Evolutionary conservation across 768 basidiomycete species (phyloP).

Genomic region (Rhizopogon rudus): DNA sequence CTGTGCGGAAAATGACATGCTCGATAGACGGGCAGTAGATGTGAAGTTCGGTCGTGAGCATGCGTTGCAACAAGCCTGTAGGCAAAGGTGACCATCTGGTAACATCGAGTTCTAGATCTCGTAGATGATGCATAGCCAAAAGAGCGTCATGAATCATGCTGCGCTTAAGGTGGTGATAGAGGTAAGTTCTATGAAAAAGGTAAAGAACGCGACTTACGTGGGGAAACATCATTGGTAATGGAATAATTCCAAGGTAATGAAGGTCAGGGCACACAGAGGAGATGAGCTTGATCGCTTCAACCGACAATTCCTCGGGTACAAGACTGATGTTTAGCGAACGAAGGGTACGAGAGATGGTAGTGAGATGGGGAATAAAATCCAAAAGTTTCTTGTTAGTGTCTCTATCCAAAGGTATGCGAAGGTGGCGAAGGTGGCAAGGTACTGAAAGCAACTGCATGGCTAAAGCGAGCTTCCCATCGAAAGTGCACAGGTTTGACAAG

Average conservation of each 20-base stretch:
- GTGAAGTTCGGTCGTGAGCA: constrained; percentile 34
- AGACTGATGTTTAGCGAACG: constrained; percentile 32
- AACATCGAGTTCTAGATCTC: constrained; percentile 33
- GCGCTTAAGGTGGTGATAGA: constrained; percentile 15
- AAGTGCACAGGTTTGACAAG: constrained; percentile 36
- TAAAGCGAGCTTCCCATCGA: constrained; percentile 42
- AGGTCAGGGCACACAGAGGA: constrained; percentile 29
- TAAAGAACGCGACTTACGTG: constrained; percentile 27
- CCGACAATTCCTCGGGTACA: constrained; percentile 27
- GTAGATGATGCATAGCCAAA: constrained; percentile 29
- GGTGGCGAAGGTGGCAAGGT: constrained; percentile 35
- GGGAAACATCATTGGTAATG: constrained; percentile 25
- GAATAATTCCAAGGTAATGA: constrained; percentile 34
- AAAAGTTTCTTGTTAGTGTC: constrained; percentile 27
- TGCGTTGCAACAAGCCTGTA: constrained; percentile 26
- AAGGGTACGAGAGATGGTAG: constrained; percentile 23
- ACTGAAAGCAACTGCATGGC: constrained; percentile 33
- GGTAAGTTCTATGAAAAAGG: constrained; percentile 1
- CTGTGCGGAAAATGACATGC: constrained; percentile 30
- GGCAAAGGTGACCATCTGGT: constrained; percentile 29
- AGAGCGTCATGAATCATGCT: constrained; percentile 30
- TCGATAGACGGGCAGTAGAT: constrained; percentile 32
- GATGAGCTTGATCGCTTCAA: constrained; percentile 27
- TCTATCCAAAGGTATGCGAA: constrained; percentile 40
- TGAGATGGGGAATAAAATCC: constrained; percentile 28